These are phyloP conservation scores for Fusarium sp. DNA, from an alignment of 2,329 filamentous ascomycete genomes.

Conservation along the genomic window DNA sequence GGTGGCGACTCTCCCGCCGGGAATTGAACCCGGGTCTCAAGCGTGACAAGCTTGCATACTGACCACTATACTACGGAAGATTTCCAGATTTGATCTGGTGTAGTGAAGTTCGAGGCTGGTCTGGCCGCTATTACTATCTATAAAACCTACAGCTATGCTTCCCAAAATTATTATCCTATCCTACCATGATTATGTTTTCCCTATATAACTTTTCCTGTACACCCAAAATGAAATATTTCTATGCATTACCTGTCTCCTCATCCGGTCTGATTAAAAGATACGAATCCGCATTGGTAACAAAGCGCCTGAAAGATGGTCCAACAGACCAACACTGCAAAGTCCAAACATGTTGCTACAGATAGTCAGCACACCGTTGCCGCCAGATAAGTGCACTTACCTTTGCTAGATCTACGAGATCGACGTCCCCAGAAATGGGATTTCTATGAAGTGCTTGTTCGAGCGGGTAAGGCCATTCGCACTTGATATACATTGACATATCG, in stretches of 20 bases:
- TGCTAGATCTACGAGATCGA: slow-evolving; percentile 17
- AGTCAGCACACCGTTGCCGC: too few relatives aligned
- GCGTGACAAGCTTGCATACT: slow-evolving; percentile 28
- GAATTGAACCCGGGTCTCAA: slow-evolving; percentile 28
- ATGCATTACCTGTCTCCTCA: fast-evolving
- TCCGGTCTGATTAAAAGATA: slow-evolving; percentile 1
- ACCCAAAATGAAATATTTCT: not conserved
- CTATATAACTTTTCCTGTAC: not conserved
- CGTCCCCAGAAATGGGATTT: not conserved
- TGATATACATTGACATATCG: slow-evolving; percentile 4
- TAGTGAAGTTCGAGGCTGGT: not conserved
- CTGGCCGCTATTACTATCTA: fast-evolving
- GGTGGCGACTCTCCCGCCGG: slow-evolving; percentile 29
- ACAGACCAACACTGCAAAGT: slow-evolving; percentile 21
- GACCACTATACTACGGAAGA: slow-evolving; percentile 29
- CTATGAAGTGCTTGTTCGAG: not conserved
- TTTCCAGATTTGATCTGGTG: slow-evolving; percentile 1
- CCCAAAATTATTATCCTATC: not conserved
- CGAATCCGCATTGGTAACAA: not conserved
- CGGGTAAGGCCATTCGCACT: slow-evolving; percentile 20
- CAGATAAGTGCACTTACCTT: not conserved
- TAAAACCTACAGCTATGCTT: fast-evolving
- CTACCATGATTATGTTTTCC: not conserved
- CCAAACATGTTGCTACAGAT: slow-evolving; percentile 13
- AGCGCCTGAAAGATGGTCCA: slow-evolving; percentile 7